Evolutionary conservation across 257 asterid species (phyloP), one percentile per base, ranked within the genome.

Genomic region (Rehmannia glutinosa): DNA sequence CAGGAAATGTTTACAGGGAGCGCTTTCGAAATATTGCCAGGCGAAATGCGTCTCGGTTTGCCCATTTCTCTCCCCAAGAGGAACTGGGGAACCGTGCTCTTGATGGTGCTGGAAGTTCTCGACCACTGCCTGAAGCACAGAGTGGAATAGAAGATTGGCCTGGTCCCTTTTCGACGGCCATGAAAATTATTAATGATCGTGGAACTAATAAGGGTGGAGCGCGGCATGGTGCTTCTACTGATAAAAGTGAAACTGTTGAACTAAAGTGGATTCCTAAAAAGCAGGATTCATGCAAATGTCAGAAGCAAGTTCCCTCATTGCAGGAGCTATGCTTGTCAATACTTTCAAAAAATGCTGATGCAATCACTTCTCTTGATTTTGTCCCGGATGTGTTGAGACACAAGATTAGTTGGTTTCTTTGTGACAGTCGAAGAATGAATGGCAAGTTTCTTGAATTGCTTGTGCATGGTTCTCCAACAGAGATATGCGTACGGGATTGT

Each of bases 161-260:
- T 3, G 98, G 98, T 64, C 95, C 94, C 12, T 93, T 90, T 81
- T 87, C 96, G 38, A 93, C 98, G 60, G 94, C 96, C 38, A 82
- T 83, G 96, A 93, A 83, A 74, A 86, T 90, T 56, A 84, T 86
- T 38, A 79, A 39, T 79, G 98, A 90, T 73, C 88, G 95, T 51
- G 81, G 57, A 68, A 23, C 15, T 49, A 84, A 76, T 49, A 75
- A 39, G 58, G 65, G 64, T 35, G 64, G 58, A 27, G 75, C 46
- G 63, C 73, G 42, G 70, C 73, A 9, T 64, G 75, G 64, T 63
- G 47, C 72, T 39, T 79, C 78, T 46, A 27, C 42, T 24, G 67
- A 35, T 53, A 82, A 72, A 75, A 72, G 72, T 58, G 77, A 62
- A 60, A 52, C 68, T 72, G 80, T 62, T 55, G 62, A 84, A 61